These are phyloP conservation scores for Agroathelia rolfsii DNA, from an alignment of 1,284 basidiomycete genomes.

Conservation along the genomic window DNA sequence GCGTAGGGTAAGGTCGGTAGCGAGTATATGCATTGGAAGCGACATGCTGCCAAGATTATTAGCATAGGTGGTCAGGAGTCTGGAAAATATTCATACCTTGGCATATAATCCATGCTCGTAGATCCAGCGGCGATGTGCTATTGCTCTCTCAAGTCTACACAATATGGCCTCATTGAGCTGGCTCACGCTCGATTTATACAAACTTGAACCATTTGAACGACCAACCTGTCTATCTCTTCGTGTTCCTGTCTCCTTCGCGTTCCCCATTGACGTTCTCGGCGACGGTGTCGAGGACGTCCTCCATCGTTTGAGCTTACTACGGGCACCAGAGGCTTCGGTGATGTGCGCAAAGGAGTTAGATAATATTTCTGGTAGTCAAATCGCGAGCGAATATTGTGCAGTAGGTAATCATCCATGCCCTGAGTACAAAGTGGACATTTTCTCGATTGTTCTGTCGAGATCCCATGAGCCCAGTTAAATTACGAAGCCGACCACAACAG, in stretches of 20 bases:
- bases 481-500: constrained; percentile 2
- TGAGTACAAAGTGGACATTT: constrained; percentile 78
- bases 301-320: constrained; percentile 21
- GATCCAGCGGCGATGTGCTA: constrained; percentile 48
- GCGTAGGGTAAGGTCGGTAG: constrained; percentile 74
- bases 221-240: constrained; percentile 42
- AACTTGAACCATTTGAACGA: too few relatives aligned
- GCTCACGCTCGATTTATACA: too few relatives aligned
- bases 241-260: constrained; percentile 29
- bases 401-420: constrained; percentile 57
- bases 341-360: constrained; percentile 55
- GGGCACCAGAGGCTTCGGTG: constrained; percentile 29
- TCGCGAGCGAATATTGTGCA: constrained; percentile 69
- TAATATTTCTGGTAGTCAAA: constrained; percentile 77
- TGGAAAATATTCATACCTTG: constrained; percentile 47
- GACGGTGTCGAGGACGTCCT: constrained; percentile 18
- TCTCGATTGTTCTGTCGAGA: constrained; percentile 50
- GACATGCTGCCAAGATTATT: constrained; percentile 52
- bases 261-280: constrained; percentile 47
- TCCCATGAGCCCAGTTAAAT: constrained; percentile 3
- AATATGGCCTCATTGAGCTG: too few relatives aligned
- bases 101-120: constrained; percentile 72
- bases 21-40: constrained; percentile 77
- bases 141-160: constrained; percentile 58
- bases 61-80: constrained; percentile 1